Evolutionary conservation across 1,139 yeast species (phyloP).

Genomic region (Kazachstania sp.): DNA sequence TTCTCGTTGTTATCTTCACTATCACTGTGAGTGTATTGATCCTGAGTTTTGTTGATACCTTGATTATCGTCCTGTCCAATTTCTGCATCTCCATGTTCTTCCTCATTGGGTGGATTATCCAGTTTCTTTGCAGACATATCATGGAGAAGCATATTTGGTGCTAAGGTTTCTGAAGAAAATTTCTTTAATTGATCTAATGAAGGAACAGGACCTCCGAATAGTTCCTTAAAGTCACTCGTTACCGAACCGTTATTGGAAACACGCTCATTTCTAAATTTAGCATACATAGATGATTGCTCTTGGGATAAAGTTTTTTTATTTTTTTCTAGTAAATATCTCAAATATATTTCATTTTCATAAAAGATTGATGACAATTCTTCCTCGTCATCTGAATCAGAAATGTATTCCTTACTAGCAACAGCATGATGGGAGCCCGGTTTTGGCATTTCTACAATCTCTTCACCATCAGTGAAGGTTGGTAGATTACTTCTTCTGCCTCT

Average conservation of each 20-base stretch:
- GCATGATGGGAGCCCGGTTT: conserved; percentile 6
- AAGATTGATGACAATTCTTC: conserved; percentile 20
- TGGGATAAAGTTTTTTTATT: conserved; percentile 22
- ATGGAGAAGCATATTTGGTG: conserved; percentile 5
- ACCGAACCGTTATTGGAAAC: conserved; percentile 18
- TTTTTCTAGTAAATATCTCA: conserved; percentile 27
- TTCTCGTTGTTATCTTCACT: not conserved
- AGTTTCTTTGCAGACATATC: not conserved
- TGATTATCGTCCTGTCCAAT: no score
- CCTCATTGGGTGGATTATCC: not conserved
- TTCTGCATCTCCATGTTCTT: not conserved
- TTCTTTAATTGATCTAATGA: conserved; percentile 9
- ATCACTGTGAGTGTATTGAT: not conserved
- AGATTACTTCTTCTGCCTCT: conserved; percentile 8
- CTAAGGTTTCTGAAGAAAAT: conserved; percentile 3
- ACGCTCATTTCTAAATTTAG: conserved; percentile 25
- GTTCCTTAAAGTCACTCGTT: conserved; percentile 16
- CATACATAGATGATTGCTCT: conserved; percentile 18
- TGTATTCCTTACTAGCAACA: conserved; percentile 26
- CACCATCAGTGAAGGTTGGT: conserved; percentile 12
- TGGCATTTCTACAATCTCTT: conserved; percentile 1
- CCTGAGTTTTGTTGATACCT: not conserved
- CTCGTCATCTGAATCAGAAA: conserved; percentile 29
- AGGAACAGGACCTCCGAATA: conserved; percentile 28
- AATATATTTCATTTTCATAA: conserved; percentile 30